Percentiles rank a stretch among this genome's conserved stretches.
phyloP scores from a whole-genome alignment of 2,329 filamentous ascomycete species.

The Diaporthe batatas region DNA sequence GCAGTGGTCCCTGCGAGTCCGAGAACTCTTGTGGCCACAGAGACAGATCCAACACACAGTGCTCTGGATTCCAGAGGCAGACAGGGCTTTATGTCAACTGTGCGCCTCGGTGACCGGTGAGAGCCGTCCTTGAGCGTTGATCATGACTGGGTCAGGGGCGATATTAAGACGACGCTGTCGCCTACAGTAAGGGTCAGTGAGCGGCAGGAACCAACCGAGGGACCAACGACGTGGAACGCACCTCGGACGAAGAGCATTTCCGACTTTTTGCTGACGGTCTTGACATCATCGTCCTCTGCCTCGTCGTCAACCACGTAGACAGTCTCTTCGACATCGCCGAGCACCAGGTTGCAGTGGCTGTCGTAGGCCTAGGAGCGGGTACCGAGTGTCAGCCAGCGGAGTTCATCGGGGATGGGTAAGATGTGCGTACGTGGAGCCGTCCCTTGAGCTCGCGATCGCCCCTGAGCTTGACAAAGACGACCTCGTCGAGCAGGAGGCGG shows the following conservation, averaged over 20 bases:
- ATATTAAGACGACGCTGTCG: conserved; percentile 51
- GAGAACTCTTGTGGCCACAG: not conserved
- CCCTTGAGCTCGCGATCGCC: conserved; percentile 97
- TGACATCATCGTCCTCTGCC: conserved; percentile 80
- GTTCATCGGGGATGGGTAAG: not conserved
- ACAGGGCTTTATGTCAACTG: conserved; percentile 16
- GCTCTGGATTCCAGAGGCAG: not conserved
- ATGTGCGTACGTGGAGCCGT: conserved; percentile 82
- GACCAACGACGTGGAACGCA: conserved; percentile 57
- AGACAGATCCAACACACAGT: too few relatives aligned
- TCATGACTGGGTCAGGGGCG: conserved; percentile 45
- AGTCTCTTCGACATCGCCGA: conserved; percentile 97
- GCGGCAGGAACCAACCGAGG: not conserved
- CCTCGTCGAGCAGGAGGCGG: conserved; percentile 92
- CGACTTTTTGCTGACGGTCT: conserved; percentile 96
- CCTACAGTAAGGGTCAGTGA: conserved; percentile 42
- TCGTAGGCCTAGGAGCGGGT: conserved; percentile 83
- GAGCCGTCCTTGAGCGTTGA: not conserved
- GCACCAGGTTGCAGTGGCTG: conserved; percentile 96
- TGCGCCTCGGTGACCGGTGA: not conserved
- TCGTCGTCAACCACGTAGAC: conserved; percentile 94
- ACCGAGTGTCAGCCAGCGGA: conserved; percentile 25
- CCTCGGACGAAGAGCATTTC: conserved; percentile 99
- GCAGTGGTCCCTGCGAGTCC: not conserved
- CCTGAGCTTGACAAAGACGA: conserved; percentile 96